Percentiles rank a stretch among this genome's conserved stretches.
Evolutionary conservation across 2,329 filamentous ascomycete species (phyloP).

Genomic region (Aspergillus uvarum): DNA sequence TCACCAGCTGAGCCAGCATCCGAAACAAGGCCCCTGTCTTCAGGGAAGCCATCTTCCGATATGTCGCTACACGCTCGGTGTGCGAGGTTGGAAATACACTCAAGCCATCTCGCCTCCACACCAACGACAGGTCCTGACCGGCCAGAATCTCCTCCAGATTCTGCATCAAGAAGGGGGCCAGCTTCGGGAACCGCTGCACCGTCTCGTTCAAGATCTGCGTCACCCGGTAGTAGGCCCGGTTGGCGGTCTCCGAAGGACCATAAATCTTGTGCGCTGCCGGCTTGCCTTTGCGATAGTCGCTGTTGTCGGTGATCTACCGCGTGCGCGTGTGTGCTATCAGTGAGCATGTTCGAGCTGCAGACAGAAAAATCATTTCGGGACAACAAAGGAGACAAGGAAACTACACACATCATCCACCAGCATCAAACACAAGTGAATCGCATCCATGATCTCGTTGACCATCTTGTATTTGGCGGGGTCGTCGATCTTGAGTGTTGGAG

Average conservation of each 20-base stretch:
- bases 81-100: conserved; percentile 10
- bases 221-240: conserved; percentile 25
- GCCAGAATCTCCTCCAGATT: conserved; percentile 24
- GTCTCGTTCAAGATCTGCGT: conserved; percentile 22
- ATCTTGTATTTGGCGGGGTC: conserved; percentile 19
- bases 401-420: conserved; percentile 24
- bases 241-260: conserved; percentile 24
- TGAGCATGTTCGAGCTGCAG: background rate
- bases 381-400: background rate
- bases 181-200: conserved; percentile 12
- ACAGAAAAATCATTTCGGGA: background rate
- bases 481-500: conserved; percentile 15
- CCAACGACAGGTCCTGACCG: conserved; percentile 24
- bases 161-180: conserved; percentile 21
- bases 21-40: conserved; percentile 25
- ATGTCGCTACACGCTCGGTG: conserved; percentile 15
- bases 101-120: conserved; percentile 25
- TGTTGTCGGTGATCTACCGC: conserved; percentile 22
- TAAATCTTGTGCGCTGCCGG: conserved; percentile 22
- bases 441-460: conserved; percentile 27
- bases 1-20: conserved; percentile 20
- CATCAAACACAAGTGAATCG: conserved; percentile 26
- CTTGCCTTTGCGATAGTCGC: conserved; percentile 22
- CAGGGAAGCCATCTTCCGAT: conserved; percentile 19
- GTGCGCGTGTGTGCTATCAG: background rate